Evolutionary conservation across 2,329 filamentous ascomycete species (phyloP).

Genomic region (Ophiostoma pallidulum): DNA sequence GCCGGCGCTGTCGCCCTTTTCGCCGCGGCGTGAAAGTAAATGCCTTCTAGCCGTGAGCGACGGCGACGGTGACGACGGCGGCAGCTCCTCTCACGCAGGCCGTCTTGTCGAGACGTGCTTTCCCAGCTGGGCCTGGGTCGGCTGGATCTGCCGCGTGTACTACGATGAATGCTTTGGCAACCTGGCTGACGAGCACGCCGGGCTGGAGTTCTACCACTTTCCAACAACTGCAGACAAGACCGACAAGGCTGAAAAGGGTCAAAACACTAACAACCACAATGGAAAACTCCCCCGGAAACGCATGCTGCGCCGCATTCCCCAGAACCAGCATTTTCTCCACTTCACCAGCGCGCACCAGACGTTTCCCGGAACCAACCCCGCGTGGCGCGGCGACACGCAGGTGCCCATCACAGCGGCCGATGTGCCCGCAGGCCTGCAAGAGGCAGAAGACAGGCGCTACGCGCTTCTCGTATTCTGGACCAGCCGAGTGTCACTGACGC

Average conservation of each 20-base stretch:
- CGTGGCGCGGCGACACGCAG: background rate
- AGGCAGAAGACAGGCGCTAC: background rate
- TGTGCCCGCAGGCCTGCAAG: background rate
- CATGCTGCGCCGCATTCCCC: background rate
- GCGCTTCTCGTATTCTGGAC: background rate
- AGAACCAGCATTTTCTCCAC: no score
- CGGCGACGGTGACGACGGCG: background rate
- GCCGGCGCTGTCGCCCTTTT: no score
- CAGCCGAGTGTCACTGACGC: background rate
- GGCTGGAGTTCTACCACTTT: background rate
- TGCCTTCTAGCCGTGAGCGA: background rate
- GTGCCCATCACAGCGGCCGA: background rate
- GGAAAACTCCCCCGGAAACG: background rate
- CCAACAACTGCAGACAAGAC: no score
- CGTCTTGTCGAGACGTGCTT: background rate
- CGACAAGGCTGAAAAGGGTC: no score
- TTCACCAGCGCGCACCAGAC: no score
- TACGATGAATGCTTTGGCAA: background rate
- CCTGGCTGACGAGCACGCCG: background rate
- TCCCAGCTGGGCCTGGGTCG: conserved; percentile 4
- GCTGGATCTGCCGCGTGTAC: background rate
- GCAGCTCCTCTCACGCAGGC: no score
- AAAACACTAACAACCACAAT: no score
- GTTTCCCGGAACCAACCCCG: no score
- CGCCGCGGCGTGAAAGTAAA: no score